phyloP scores from a whole-genome alignment of 176 grass and related monocot genomes.

The Cenchrus americanus region DNA sequence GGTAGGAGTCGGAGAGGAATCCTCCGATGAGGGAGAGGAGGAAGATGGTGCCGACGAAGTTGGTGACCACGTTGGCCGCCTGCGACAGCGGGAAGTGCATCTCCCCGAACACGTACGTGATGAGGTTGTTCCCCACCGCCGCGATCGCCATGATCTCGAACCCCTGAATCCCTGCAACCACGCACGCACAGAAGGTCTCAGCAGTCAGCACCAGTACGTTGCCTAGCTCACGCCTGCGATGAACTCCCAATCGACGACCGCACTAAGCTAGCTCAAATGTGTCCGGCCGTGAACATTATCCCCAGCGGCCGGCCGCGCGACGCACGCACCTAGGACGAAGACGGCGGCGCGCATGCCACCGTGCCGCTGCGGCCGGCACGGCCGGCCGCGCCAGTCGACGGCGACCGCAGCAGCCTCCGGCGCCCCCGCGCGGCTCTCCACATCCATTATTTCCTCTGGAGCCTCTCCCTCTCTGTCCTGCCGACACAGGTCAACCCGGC shows the following conservation, averaged over 20 bases:
- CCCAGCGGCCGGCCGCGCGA: too few relatives aligned
- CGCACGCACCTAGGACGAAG: constrained; percentile 76
- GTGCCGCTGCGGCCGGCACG: constrained; percentile 62
- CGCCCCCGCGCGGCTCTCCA: constrained; percentile 47
- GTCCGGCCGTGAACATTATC: too few relatives aligned
- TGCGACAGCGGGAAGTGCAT: constrained; percentile 90
- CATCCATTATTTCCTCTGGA: constrained; percentile 36
- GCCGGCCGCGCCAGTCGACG: constrained; percentile 81
- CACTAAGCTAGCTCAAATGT: too few relatives aligned
- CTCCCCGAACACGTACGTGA: constrained; percentile 99
- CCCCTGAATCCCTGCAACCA: constrained; percentile 71
- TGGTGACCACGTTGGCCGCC: constrained; percentile 90
- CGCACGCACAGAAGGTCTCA: too few relatives aligned
- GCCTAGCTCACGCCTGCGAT: too few relatives aligned
- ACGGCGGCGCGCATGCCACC: constrained; percentile 89
- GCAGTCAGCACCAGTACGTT: too few relatives aligned
- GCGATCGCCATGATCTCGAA: constrained; percentile 99
- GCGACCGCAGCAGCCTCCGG: constrained; percentile 48
- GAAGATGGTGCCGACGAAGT: constrained; percentile 97
- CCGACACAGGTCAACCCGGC: constrained; percentile 19
- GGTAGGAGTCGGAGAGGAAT: constrained; percentile 94
- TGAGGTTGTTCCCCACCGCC: constrained; percentile 96
- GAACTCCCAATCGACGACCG: too few relatives aligned
- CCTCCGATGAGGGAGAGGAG: constrained; percentile 84
- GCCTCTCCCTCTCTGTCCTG: neutral